Evolutionary conservation across 2,329 filamentous ascomycete genomes (phyloP).

Genomic region (Hortaea werneckii): DNA sequence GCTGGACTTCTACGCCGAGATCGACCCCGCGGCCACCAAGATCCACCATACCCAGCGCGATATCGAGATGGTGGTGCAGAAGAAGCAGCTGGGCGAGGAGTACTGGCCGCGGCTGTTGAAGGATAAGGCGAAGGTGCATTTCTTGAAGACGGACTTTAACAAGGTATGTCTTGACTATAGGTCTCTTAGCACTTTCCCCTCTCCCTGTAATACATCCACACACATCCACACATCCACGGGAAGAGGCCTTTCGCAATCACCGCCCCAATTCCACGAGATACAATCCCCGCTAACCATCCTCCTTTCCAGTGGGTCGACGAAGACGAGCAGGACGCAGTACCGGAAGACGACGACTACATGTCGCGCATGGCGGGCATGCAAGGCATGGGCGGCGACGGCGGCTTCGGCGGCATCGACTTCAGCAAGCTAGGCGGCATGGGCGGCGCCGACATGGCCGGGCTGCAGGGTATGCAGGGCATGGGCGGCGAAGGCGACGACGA

Average conservation of each 20-base stretch:
- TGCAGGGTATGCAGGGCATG: slow-evolving; percentile 44
- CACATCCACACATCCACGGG: too few relatives aligned
- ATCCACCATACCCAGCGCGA: slow-evolving; percentile 81
- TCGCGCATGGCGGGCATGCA: slow-evolving; percentile 41
- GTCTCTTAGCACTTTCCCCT: too few relatives aligned
- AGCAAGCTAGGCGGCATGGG: slow-evolving; percentile 46
- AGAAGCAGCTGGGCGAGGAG: slow-evolving; percentile 91
- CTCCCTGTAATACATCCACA: too few relatives aligned
- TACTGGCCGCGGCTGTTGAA: slow-evolving; percentile 95
- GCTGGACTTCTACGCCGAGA: slow-evolving; percentile 81
- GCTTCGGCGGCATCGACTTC: slow-evolving; percentile 29
- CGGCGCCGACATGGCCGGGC: slow-evolving; percentile 51
- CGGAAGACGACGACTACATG: slow-evolving; percentile 63
- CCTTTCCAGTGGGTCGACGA: slow-evolving; percentile 94
- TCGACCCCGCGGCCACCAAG: slow-evolving; percentile 76
- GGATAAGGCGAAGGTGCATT: slow-evolving; percentile 81
- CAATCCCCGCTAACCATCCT: too few relatives aligned
- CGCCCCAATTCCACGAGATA: too few relatives aligned
- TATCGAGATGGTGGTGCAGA: slow-evolving; percentile 81
- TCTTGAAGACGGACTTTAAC: slow-evolving; percentile 97
- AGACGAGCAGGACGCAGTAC: slow-evolving; percentile 89
- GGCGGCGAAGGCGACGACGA: slow-evolving; percentile 58
- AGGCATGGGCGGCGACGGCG: slow-evolving; percentile 29
- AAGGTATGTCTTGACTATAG: slow-evolving; percentile 68
- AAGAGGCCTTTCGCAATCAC: too few relatives aligned